Evolutionary conservation across 495 filamentous ascomycete species (phyloP), one percentile per base, ranked within the genome.

Genomic region (Podospora appendiculata): DNA sequence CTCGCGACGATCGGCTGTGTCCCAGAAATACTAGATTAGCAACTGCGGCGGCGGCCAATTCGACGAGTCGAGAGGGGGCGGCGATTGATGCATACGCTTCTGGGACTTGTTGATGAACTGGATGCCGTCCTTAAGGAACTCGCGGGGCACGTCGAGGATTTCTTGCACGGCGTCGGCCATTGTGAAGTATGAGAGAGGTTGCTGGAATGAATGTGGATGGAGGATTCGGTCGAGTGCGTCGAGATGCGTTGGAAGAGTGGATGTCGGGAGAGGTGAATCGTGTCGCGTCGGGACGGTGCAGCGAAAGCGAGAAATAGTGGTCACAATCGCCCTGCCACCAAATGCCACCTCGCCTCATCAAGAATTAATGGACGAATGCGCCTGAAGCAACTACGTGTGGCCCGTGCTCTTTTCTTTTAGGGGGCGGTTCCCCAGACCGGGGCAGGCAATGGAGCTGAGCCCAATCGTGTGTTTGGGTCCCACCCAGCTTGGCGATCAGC

Each of bases 81-180:
- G 4, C 6, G 45, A 14, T 25, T 17, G 33, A 40, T 12, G 58
- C 80, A 36, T 76, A 90, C 87, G 89, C 77, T 94, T 94, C 51
- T 84, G 87, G 74, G 88, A 91, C 62, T 85, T 76, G 68, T 88
- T 87, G 56, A 93, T 77, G 71, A 94, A 94, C 58, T 84, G 81
- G 45, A 85, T 77, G 55, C 89, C 89, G 58, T 93, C 89, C 57
- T 79, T 82, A 56, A 92, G 62, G 69, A 94, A 94, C 66, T 91
- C 86, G 68, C 80, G 76, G 50, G 89, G 89, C 63, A 91, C 84
- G 65, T 91, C 88, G 58, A 84, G 77, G 57, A 90, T 70, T 60
- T 91, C 87, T 64, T 89, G 83, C 53, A 91, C 61, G 62, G 87
- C 84, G 61, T 92, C 88, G 51, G 86, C 81, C 85, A 87, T 88